phyloP scores from a whole-genome alignment of 805 yeast species.

The Sugiyamaella lignohabitans region DNA sequence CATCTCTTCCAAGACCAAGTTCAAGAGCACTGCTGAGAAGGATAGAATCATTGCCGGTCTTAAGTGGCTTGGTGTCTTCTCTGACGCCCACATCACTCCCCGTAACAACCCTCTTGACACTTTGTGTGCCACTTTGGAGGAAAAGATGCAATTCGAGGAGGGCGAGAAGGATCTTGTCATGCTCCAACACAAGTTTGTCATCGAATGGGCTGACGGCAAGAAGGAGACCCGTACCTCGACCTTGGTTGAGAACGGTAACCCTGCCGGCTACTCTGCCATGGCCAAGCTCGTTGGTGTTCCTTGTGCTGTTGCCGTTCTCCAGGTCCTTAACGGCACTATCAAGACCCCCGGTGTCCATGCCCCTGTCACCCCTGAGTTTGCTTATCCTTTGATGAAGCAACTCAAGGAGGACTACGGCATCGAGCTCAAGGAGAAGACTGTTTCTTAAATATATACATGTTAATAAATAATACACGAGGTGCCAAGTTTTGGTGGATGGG shows the following conservation, averaged over 20 bases:
- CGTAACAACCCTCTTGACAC: conserved; percentile 95
- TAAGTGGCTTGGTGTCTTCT: conserved; percentile 90
- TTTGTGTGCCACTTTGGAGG: conserved; percentile 91
- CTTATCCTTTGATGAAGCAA: conserved; percentile 84
- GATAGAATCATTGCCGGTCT: conserved; percentile 82
- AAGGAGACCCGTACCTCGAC: conserved; percentile 93
- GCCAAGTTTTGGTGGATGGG: too few relatives aligned
- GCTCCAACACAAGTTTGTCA: conserved; percentile 96
- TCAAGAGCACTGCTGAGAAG: conserved; percentile 76
- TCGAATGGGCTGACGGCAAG: conserved; percentile 91
- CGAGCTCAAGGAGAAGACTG: conserved; percentile 80
- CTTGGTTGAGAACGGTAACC: conserved; percentile 83
- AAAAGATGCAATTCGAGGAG: conserved; percentile 90
- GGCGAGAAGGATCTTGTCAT: conserved; percentile 94
- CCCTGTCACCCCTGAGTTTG: conserved; percentile 86
- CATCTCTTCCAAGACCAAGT: conserved; percentile 69
- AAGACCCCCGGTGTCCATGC: conserved; percentile 81
- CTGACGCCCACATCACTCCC: conserved; percentile 69
- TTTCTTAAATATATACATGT: conserved; percentile 5
- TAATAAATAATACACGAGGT: neutral
- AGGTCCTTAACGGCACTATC: conserved; percentile 75
- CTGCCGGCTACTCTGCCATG: conserved; percentile 93
- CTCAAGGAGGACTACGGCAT: conserved; percentile 87
- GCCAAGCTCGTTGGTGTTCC: conserved; percentile 98
- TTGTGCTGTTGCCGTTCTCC: conserved; percentile 89